Base-by-base conservation (phyloP, 2,329 filamentous ascomycete species). In the Colletotrichum abscissum region DNA sequence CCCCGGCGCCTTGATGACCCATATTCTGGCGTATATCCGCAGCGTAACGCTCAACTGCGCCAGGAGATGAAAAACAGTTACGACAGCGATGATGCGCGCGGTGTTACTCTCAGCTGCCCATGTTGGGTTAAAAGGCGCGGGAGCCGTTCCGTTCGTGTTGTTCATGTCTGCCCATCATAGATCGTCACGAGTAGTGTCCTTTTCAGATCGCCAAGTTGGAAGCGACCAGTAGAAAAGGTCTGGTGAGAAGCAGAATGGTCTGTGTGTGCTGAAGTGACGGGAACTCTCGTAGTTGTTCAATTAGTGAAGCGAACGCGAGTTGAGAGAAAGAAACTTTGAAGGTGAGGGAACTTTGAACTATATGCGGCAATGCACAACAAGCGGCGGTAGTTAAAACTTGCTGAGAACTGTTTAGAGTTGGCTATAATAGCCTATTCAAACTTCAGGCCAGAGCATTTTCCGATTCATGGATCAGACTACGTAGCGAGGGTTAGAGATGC, bases 91-190 rank as follows among this genome's bases (percentile, higher is more conserved):
- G 22, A 80, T 77, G 35, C 59, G 64, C 8, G 66, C 63, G 38
- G 74, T 60, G 73, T 79, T 78, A 73, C 75, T 79, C 59, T 80
- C 78, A 11, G 76, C 75, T 6, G 75, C 78, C 64, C 67, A 73
- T 26, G 60, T 74, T 3, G 78, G 76, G 38, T 73, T 58, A 11
- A 63, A 6, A 3, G 33, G 60, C n/a, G 16, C 12, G 12, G 49
- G 1, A 16, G 49, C 33, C 1, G 67, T 67, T 33, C 54, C 56
- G 14, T 60, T 52, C 2, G 65, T 60, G 42, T 11, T 28, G 35
- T 52, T 67, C 42, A 52, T 62, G 77, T 74, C 4, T 64, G 72
- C 16, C 75, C 76, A 0, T 52, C 30, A 16, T 14, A 11, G 60
- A 19, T 52, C 28, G 8, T 28, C 26, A 22, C 60, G 35, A 3